Base-by-base conservation (phyloP, 2,329 filamentous ascomycete species). In the Clonostachys rosea region DNA sequence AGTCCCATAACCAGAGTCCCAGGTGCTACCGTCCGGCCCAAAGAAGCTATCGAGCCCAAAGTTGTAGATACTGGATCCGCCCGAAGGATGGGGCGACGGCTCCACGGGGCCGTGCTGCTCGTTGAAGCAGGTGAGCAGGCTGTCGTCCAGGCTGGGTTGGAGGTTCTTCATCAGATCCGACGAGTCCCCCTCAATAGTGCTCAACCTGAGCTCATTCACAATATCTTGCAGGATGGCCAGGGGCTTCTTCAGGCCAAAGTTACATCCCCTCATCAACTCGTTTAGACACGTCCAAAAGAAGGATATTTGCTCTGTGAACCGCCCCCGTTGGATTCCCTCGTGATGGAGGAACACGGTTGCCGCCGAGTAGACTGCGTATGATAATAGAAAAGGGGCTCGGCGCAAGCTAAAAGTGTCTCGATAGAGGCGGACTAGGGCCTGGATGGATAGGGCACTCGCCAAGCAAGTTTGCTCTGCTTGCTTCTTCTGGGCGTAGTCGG, bases 291-390 rank as follows among this genome's bases (percentile, higher is more conserved):
- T 61, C 63, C 63, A 68, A 52, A 68, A 67, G 50, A 67, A 68
- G 7, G 55, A 59, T 13, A 68, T 66, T 12, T 54, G 53, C n/a
- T 66, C 60, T 2, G 50, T 61, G 34, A 62, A 63, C 37, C 59
- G 53, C 12, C 57, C 60, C 14, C 60, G 53, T 20, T 62, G 57
- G 12, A 58, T 52, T 12, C 57, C 55, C 41, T 63, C 61, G 30
- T 62, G 61, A 13, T 55, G 58, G 2, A 64, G 59, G 16, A 64
- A 62, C 20, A 60, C 60, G 13, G 60, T 57, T 8, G 61, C 60
- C 4, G 60, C 60, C 0, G 60, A 63, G 54, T 72, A 73, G 3
- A 69, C 57, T 10, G 67, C 65, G 44, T 73, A 73, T 18, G 64
- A 66, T 5, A 71, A 57, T 5, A 73, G 48, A 53, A 71, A 73